These are phyloP conservation scores for Coniochaeta sp. DNA, from an alignment of 2,329 filamentous ascomycete species.

Conservation along the genomic window DNA sequence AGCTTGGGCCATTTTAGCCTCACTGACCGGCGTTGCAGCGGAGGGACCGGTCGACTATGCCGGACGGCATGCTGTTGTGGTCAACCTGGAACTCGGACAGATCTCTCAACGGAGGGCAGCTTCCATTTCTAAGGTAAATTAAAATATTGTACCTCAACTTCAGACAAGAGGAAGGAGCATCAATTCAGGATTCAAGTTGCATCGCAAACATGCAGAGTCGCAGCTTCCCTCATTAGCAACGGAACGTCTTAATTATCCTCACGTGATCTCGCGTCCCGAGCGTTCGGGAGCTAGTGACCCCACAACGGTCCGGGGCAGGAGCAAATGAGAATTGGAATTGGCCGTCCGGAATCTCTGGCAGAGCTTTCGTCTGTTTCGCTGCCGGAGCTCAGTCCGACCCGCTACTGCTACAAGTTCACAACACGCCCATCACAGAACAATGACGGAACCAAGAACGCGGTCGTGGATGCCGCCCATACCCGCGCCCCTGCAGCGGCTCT, in stretches of 20 bases:
- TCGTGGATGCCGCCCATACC: conserved; percentile 47
- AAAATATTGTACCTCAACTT: too few relatives aligned
- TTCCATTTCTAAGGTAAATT: too few relatives aligned
- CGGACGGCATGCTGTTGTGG: too few relatives aligned
- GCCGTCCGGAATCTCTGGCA: neutral
- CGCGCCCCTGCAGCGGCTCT: conserved; percentile 69
- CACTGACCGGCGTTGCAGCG: neutral
- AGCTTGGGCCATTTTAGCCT: neutral
- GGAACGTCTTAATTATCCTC: neutral
- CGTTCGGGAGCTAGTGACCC: neutral
- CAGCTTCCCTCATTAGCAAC: too few relatives aligned
- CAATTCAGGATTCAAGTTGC: too few relatives aligned
- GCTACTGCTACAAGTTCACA: neutral
- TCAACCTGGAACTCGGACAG: too few relatives aligned
- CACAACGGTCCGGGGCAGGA: neutral
- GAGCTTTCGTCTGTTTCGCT: neutral
- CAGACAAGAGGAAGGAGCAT: too few relatives aligned
- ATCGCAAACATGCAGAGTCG: too few relatives aligned
- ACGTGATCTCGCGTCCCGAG: neutral
- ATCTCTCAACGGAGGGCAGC: too few relatives aligned
- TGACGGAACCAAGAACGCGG: conserved; percentile 11
- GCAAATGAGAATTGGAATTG: neutral
- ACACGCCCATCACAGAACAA: conserved; percentile 1
- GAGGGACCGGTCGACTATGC: neutral
- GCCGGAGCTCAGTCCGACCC: conserved; percentile 6